phyloP scores from a whole-genome alignment of 768 basidiomycete species.

The Calocera viscosa region DNA sequence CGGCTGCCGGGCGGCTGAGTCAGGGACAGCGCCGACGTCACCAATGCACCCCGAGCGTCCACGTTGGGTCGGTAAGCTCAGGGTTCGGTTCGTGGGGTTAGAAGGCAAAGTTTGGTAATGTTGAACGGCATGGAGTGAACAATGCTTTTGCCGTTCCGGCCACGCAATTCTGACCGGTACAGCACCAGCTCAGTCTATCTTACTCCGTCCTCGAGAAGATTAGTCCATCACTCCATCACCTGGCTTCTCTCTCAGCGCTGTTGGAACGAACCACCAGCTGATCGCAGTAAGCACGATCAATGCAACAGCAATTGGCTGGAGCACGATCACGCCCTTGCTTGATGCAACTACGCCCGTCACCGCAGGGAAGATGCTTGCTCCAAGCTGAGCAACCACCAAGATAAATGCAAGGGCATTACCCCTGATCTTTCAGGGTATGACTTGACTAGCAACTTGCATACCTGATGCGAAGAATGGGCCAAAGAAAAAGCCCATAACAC shows the following conservation, averaged over 20 bases:
- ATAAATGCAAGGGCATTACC: background rate
- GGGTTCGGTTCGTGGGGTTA: too few species aligned
- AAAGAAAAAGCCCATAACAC: background rate
- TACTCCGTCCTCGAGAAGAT: too few species aligned
- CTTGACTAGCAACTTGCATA: background rate
- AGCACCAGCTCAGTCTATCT: too few species aligned
- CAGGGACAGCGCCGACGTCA: too few species aligned
- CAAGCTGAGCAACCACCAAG: background rate
- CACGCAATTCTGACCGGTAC: too few species aligned
- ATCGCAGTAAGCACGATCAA: background rate
- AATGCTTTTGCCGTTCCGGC: too few species aligned
- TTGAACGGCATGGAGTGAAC: too few species aligned
- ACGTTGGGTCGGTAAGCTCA: too few species aligned
- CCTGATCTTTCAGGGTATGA: background rate
- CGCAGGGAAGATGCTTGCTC: background rate
- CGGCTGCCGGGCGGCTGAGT: too few species aligned
- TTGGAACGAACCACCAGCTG: background rate
- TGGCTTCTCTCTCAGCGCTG: background rate
- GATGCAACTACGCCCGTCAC: background rate
- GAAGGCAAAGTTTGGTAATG: too few species aligned
- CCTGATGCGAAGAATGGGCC: background rate
- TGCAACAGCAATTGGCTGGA: background rate
- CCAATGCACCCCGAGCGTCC: too few species aligned
- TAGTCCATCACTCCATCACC: too few species aligned
- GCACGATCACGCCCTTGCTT: background rate